Evolutionary conservation across 371 early-diverging fungal species (phyloP).

Genomic region (Saksenaea oblongispora): DNA sequence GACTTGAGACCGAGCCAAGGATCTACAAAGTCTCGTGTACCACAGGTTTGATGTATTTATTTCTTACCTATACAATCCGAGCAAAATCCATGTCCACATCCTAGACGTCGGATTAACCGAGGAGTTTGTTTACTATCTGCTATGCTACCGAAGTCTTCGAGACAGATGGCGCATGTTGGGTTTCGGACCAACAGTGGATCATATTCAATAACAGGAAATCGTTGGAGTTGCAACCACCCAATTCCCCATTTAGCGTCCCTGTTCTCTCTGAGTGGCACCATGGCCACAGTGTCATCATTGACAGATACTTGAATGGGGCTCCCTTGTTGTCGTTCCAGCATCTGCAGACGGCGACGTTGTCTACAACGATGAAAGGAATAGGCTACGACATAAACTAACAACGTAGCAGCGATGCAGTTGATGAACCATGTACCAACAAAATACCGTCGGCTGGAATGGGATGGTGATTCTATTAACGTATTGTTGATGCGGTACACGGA

Average conservation of each 20-base stretch:
- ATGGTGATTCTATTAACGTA: background rate
- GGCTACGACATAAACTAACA: conserved; percentile 5
- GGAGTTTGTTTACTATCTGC: background rate
- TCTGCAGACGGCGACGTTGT: background rate
- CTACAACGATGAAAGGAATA: conserved; percentile 10
- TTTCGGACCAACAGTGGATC: conserved; percentile 18
- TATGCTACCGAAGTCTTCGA: conserved; percentile 11
- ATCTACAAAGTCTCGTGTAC: background rate
- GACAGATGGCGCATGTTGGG: conserved; percentile 18
- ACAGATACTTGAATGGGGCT: background rate
- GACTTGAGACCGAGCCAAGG: conserved; percentile 13
- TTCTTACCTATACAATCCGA: conserved; percentile 10
- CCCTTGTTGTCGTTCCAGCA: background rate
- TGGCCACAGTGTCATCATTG: background rate
- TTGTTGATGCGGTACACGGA: background rate
- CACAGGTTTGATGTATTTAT: background rate
- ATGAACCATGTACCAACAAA: conserved; percentile 12
- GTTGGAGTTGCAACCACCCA: conserved; percentile 11
- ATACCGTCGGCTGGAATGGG: background rate
- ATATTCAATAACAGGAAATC: conserved; percentile 12
- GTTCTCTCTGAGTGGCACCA: background rate
- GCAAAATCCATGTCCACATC: conserved; percentile 17
- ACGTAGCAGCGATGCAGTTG: conserved; percentile 11
- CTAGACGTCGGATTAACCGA: conserved; percentile 3
- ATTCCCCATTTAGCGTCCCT: background rate